These are phyloP conservation scores for Talaromyces ruber DNA, from an alignment of 495 filamentous ascomycete species.

Conservation along the genomic window DNA sequence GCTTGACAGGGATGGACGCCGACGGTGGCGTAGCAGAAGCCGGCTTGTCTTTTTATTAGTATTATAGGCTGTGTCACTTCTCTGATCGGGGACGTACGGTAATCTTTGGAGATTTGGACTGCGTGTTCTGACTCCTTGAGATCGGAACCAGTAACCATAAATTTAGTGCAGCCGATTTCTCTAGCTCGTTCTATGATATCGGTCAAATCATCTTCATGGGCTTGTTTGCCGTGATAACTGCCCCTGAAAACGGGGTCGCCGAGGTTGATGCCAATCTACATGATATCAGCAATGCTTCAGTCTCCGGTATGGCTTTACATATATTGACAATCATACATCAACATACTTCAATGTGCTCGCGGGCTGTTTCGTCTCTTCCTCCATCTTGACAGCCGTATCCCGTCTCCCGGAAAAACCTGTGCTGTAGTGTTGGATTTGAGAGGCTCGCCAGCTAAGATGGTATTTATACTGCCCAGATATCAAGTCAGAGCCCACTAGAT, in stretches of 20 bases:
- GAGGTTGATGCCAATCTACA: conserved; percentile 84
- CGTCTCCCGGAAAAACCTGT: neutral
- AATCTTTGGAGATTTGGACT: conserved; percentile 59
- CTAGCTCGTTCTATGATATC: conserved; percentile 68
- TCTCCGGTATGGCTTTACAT: neutral
- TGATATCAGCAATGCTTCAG: neutral
- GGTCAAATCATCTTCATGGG: conserved; percentile 69
- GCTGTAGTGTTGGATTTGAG: neutral
- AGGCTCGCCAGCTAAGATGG: neutral
- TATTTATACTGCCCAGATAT: neutral
- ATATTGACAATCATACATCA: conserved; percentile 21
- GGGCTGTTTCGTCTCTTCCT: conserved; percentile 13
- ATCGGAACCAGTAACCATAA: conserved; percentile 92
- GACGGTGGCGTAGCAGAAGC: conserved; percentile 76
- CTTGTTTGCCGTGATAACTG: conserved; percentile 70
- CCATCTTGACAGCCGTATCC: conserved; percentile 19
- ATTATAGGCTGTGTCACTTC: neutral
- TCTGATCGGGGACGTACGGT: conserved; percentile 44
- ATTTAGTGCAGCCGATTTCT: conserved; percentile 71
- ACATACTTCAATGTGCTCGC: conserved; percentile 31
- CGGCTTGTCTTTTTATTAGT: conserved; percentile 41
- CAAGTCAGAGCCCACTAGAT: neutral
- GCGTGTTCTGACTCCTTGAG: conserved; percentile 69
- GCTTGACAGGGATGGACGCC: conserved; percentile 87
- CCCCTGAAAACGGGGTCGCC: conserved; percentile 81